phyloP scores from a whole-genome alignment of 371 early-diverging fungal genomes.

The Sanchytrium tribonematis region DNA sequence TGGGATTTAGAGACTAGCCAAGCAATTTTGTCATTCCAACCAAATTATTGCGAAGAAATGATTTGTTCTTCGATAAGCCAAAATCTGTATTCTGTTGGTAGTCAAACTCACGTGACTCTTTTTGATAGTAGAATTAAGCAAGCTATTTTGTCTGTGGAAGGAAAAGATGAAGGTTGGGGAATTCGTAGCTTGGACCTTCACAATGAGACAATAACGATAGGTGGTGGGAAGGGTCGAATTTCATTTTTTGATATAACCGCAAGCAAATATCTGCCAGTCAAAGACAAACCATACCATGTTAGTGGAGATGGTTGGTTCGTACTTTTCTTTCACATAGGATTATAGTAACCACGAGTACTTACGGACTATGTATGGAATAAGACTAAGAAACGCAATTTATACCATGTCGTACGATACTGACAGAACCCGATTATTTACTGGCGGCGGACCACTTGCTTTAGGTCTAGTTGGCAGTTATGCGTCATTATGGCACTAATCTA shows the following conservation, averaged over 20 bases:
- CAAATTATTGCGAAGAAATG: constrained; percentile 19
- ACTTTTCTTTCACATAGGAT: too few relatives aligned
- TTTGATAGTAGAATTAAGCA: constrained; percentile 21
- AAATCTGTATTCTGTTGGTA: constrained; percentile 26
- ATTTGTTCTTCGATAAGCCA: constrained; percentile 21
- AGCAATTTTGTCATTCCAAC: constrained; percentile 9
- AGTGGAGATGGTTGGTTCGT: constrained; percentile 22
- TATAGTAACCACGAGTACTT: too few relatives aligned
- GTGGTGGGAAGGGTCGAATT: constrained; percentile 20
- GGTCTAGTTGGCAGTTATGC: constrained; percentile 24
- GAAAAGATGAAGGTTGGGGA: constrained; percentile 35
- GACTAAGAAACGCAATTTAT: constrained; percentile 26
- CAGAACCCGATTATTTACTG: constrained; percentile 20
- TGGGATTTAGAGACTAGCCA: constrained; percentile 11
- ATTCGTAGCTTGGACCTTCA: constrained; percentile 26
- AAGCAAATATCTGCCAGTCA: constrained; percentile 12
- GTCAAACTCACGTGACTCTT: constrained; percentile 24
- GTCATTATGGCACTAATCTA: too few relatives aligned
- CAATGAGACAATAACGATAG: constrained; percentile 22
- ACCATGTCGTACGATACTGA: constrained; percentile 20
- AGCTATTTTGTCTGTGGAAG: constrained; percentile 17
- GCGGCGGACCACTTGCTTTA: constrained; percentile 32
- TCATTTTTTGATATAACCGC: constrained; percentile 20
- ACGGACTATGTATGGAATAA: constrained; percentile 12
- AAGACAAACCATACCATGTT: constrained; percentile 7